Evolutionary conservation across 345 rosid genomes (phyloP), one percentile per base, ranked within the genome.

Genomic region (Combretum micranthum): DNA sequence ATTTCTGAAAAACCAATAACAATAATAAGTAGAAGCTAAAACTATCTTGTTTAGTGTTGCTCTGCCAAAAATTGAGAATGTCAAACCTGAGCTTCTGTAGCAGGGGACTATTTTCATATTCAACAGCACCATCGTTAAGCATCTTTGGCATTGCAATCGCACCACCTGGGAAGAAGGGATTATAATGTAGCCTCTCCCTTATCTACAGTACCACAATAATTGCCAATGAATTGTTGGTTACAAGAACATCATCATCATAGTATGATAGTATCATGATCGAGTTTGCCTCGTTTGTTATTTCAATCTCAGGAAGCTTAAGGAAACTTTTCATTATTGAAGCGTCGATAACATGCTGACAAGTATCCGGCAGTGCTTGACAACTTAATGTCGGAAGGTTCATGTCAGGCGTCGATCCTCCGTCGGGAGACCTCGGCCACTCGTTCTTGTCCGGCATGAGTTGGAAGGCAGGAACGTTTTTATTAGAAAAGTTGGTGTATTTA

Each of bases 121-220:
- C 99, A 21, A 94, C 64, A 57, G 99, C 99, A 65, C 87, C 99
- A 77, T 94, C 99, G 53, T 54, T 85, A 53, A 94, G 90, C 99
- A 94, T 90, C 64, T 94, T 78, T 17, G 99, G 99, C 99, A 94
- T 94, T 50, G 99, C 99, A 71, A 94, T 94, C 42, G 97, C 99
- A 70, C 97, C 99, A 20, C 97, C 99, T n/a, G 97, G 99, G 61
- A 94, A 94, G 75, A 90, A 94, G 57, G 97, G 99, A 64, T 90
- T 94, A 70, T 94, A 94, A 68, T 94, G 90, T 64, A 94, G 60
- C 39, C 99, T 97, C 20, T 87, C 99, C 49, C 99, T 77, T 20
- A 94, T 90, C 99, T 92, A 65, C 52, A 77, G 4, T 60, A 61
- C 42, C 16, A 43, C 51, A 13, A 16, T n/a, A n/a, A n/a, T n/a